These are phyloP conservation scores for Nemania diffusa DNA, from an alignment of 2,329 filamentous ascomycete genomes.

Conservation along the genomic window DNA sequence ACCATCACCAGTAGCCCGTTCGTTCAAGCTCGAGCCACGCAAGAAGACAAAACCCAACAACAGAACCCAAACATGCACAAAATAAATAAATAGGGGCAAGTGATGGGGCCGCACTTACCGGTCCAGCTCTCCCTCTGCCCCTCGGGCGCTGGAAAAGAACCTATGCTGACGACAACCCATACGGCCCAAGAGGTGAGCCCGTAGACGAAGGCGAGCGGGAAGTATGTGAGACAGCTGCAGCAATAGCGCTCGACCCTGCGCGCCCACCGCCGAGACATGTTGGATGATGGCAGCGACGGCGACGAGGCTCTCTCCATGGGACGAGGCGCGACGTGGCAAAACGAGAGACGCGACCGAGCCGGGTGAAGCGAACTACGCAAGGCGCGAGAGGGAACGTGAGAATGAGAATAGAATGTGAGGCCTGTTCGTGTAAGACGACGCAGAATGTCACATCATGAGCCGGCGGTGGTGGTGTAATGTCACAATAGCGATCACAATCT, in stretches of 20 bases:
- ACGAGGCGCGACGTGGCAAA: background rate
- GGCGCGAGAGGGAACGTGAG: slow-evolving; percentile 8
- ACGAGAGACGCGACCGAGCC: background rate
- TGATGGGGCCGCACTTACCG: slow-evolving; percentile 56
- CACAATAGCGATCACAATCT: background rate
- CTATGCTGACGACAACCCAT: slow-evolving; percentile 85
- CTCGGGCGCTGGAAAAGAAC: slow-evolving; percentile 59
- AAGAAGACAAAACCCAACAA: background rate
- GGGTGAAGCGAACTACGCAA: background rate
- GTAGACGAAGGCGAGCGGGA: slow-evolving; percentile 91
- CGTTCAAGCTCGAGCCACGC: background rate
- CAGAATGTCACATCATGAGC: slow-evolving; percentile 33
- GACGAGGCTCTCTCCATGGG: slow-evolving; percentile 45
- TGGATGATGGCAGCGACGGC: slow-evolving; percentile 45
- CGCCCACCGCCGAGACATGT: slow-evolving; percentile 71
- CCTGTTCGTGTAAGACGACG: background rate
- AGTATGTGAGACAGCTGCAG: slow-evolving; percentile 81
- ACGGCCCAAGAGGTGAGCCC: slow-evolving; percentile 90
- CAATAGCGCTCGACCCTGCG: slow-evolving; percentile 82
- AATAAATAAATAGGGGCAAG: background rate
- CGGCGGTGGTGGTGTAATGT: background rate
- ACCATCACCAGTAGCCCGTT: background rate
- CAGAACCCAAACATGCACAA: background rate
- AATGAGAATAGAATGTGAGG: background rate
- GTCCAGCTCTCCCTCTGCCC: slow-evolving; percentile 61